Evolutionary conservation across 2,329 filamentous ascomycete species (phyloP).

Genomic region (Fusarium verrucosum): DNA sequence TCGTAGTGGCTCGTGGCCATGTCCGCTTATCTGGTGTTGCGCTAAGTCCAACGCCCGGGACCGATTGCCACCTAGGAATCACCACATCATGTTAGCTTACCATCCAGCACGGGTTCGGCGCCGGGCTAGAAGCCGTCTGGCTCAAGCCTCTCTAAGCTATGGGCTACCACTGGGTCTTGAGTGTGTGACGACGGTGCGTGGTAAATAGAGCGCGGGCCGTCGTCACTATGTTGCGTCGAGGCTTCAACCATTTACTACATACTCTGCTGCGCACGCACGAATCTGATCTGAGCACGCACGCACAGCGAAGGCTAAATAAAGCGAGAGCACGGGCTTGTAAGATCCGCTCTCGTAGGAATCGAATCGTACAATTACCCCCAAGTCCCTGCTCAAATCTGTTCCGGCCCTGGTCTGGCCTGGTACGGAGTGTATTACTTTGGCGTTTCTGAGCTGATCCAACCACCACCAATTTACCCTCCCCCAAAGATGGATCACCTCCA

Average conservation of each 20-base stretch:
- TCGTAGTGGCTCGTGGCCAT: slow-evolving; percentile 33
- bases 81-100: slow-evolving; percentile 23
- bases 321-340: slow-evolving; percentile 35
- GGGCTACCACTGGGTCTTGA: slow-evolving; percentile 16
- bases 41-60: slow-evolving; percentile 34
- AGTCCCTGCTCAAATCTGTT: slow-evolving; percentile 16
- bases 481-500: slow-evolving; percentile 40
- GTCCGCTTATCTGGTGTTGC: slow-evolving; percentile 27
- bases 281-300: slow-evolving; percentile 4
- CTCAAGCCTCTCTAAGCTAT: slow-evolving; percentile 8
- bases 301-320: slow-evolving; percentile 30
- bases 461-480: slow-evolving; percentile 10
- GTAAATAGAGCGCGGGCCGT: slow-evolving; percentile 25
- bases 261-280: slow-evolving; percentile 18
- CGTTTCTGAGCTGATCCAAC: slow-evolving; percentile 18
- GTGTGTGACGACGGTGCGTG: slow-evolving; percentile 32
- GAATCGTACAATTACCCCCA: slow-evolving; percentile 37
- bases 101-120: slow-evolving; percentile 21
- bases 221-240: slow-evolving; percentile 23
- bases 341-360: slow-evolving; percentile 24
- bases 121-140: slow-evolving; percentile 32
- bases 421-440: slow-evolving; percentile 19
- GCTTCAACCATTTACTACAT: slow-evolving; percentile 23
- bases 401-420: not conserved
- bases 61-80: slow-evolving; percentile 34